These are phyloP conservation scores for Leishmania guyanensis DNA, from an alignment of 208 protist genomes.

Conservation along the genomic window DNA sequence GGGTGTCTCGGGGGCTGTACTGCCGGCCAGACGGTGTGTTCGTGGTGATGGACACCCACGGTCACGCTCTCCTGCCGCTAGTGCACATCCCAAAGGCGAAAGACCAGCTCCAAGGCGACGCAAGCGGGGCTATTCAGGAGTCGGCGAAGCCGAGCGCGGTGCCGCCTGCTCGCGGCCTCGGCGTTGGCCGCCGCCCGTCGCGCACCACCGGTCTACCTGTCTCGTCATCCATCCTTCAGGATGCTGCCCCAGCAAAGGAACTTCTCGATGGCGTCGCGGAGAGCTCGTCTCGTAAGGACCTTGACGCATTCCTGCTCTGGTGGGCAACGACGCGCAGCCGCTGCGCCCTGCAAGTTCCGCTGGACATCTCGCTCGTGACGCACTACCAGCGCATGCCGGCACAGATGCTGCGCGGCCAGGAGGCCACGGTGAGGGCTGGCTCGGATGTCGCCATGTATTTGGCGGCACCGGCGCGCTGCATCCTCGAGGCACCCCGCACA, in stretches of 20 bases:
- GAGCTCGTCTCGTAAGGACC: conserved; percentile 52
- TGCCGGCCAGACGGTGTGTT: conserved; percentile 68
- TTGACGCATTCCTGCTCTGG: conserved; percentile 76
- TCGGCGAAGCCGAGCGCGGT: neutral
- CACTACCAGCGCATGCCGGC: conserved; percentile 36
- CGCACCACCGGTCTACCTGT: conserved; percentile 17
- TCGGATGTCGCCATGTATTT: conserved; percentile 23
- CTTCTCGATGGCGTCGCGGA: conserved; percentile 40
- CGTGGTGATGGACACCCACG: conserved; percentile 67
- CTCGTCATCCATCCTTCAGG: conserved; percentile 37
- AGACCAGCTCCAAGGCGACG: conserved; percentile 2
- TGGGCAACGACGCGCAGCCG: conserved; percentile 54
- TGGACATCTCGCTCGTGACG: conserved; percentile 49
- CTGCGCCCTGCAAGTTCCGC: conserved; percentile 46
- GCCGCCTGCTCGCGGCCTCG: conserved; percentile 13
- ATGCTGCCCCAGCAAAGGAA: conserved; percentile 49
- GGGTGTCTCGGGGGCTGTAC: conserved; percentile 82
- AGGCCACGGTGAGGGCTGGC: conserved; percentile 20
- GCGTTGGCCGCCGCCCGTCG: neutral
- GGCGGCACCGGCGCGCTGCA: conserved; percentile 17
- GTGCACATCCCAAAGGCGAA: conserved; percentile 1
- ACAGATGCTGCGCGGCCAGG: conserved; percentile 27
- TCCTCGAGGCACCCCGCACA: conserved; percentile 15
- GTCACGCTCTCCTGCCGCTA: conserved; percentile 42
- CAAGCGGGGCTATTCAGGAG: neutral